Evolutionary conservation across 768 basidiomycete species (phyloP).

Genomic region (Sarcomyxa edulis): DNA sequence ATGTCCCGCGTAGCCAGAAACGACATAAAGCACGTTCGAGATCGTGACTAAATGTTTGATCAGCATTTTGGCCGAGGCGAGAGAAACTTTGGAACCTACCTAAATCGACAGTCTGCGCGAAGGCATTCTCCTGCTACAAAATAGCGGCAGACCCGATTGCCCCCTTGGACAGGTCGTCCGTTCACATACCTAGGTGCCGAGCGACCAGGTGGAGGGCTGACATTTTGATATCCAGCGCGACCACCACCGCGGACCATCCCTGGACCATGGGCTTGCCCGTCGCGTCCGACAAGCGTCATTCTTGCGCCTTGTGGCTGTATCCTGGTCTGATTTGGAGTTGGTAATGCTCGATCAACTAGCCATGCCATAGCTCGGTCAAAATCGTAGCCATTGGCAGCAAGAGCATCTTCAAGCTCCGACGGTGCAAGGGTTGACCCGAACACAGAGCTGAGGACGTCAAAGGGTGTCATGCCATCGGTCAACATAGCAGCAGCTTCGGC

Average conservation of each 20-base stretch:
- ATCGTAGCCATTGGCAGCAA: slow-evolving; percentile 84
- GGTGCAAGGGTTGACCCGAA: slow-evolving; percentile 89
- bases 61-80: slow-evolving; percentile 2
- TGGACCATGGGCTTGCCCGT: slow-evolving; percentile 27
- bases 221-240: slow-evolving; percentile 30
- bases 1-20: slow-evolving; percentile 97
- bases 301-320: slow-evolving; percentile 64
- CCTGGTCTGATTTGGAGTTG: slow-evolving; percentile 36
- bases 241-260: slow-evolving; percentile 37
- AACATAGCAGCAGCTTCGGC: slow-evolving; percentile 55
- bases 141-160: slow-evolving; percentile 89
- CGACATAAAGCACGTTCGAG: slow-evolving; percentile 91
- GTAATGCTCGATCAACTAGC: slow-evolving; percentile 72
- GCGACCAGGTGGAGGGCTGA: slow-evolving; percentile 23
- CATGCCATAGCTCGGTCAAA: slow-evolving; percentile 95
- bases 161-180: slow-evolving; percentile 53
- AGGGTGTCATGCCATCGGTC: slow-evolving; percentile 93
- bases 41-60: slow-evolving; percentile 63
- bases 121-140: slow-evolving; percentile 96
- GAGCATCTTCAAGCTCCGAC: slow-evolving; percentile 89
- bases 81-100: slow-evolving; percentile 42
- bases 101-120: slow-evolving; percentile 95
- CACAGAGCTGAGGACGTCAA: slow-evolving; percentile 91
- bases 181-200: slow-evolving; percentile 39
- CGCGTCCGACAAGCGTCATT: slow-evolving; percentile 61